phyloP scores from a whole-genome alignment of 768 basidiomycete genomes.

The Suillus sp. region DNA sequence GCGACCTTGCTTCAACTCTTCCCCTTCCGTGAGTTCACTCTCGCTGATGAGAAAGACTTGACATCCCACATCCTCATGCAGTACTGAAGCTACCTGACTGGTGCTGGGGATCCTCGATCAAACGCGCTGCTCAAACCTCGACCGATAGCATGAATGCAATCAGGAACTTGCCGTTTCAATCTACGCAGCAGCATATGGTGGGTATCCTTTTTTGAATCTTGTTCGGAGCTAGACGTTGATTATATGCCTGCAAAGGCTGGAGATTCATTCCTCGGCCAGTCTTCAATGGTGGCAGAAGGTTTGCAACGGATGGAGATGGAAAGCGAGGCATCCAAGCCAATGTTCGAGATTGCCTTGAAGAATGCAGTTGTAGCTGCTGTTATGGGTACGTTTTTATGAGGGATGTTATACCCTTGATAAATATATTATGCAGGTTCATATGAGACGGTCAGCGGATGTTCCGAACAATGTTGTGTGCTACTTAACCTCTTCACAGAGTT shows the following conservation, averaged over 20 bases:
- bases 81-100: slow-evolving; percentile 30
- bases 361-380: slow-evolving; percentile 16
- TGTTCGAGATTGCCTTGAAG: slow-evolving; percentile 18
- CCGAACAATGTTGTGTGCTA: not conserved
- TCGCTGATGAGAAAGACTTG: not conserved
- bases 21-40: slow-evolving; percentile 22
- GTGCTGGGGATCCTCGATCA: slow-evolving; percentile 42
- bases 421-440: slow-evolving; percentile 18
- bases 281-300: slow-evolving; percentile 17
- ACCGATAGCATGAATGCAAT: not conserved
- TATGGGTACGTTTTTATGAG: slow-evolving; percentile 15
- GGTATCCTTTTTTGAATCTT: not conserved
- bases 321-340: slow-evolving; percentile 7
- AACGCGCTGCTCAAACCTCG: slow-evolving; percentile 30
- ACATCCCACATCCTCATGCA: not conserved
- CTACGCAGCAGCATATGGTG: slow-evolving; percentile 33
- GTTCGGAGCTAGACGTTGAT: not conserved
- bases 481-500: slow-evolving; percentile 13
- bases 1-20: slow-evolving; percentile 12
- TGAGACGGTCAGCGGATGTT: slow-evolving; percentile 21
- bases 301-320: slow-evolving; percentile 19
- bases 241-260: not conserved
- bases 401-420: not conserved
- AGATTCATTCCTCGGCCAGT: not conserved
- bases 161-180: slow-evolving; percentile 26